These are phyloP conservation scores for Sclerotinia trifoliorum DNA, from an alignment of 2,329 filamentous ascomycete species.

Conservation along the genomic window DNA sequence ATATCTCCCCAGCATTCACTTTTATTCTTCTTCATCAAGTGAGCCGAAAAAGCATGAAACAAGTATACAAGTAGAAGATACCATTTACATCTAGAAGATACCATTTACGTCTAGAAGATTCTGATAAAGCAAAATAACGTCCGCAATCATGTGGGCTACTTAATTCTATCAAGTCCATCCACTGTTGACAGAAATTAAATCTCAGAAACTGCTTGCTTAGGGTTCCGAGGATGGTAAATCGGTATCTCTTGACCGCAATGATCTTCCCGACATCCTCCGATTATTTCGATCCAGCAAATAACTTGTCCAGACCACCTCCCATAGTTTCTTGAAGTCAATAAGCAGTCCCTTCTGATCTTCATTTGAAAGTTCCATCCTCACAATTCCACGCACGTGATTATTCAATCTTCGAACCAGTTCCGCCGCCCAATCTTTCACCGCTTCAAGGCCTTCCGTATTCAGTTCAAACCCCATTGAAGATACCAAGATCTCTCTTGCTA, in stretches of 20 bases:
- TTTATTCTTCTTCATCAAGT: background rate
- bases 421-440: conserved; percentile 26
- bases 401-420: conserved; percentile 25
- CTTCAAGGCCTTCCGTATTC: conserved; percentile 15
- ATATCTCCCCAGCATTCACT: background rate
- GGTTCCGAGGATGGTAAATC: conserved; percentile 2
- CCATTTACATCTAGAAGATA: background rate
- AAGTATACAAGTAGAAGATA: background rate
- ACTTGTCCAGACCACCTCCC: conserved; percentile 27
- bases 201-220: background rate
- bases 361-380: conserved; percentile 26
- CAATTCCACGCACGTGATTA: conserved; percentile 24
- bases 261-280: conserved; percentile 9
- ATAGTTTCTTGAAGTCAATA: conserved; percentile 30
- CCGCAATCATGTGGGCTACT: background rate
- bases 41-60: background rate
- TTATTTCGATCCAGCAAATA: conserved; percentile 21
- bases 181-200: background rate
- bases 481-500: conserved; percentile 24
- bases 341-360: conserved; percentile 25
- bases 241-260: conserved; percentile 8
- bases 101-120: background rate
- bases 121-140: background rate
- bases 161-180: background rate
- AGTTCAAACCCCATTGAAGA: conserved; percentile 20